Conservation (phyloP, 2,329 filamentous ascomycete genomes). For the Teratosphaeria destructans region DNA sequence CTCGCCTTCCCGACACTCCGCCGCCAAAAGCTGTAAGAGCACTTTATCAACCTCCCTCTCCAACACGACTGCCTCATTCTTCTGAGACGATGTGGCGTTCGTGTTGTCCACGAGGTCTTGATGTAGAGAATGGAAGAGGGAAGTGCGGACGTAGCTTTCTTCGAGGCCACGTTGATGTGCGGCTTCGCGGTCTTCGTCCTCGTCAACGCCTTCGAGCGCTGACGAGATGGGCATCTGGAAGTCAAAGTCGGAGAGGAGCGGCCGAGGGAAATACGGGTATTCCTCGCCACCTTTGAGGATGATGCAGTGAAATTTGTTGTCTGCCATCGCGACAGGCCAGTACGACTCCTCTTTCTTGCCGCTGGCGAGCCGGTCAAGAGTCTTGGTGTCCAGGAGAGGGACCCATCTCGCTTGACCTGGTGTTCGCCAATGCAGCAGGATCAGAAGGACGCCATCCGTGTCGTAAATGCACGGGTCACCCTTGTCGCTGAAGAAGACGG, state of each 20-base stretch:
- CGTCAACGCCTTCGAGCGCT: constrained; percentile 37
- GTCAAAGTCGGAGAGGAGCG: constrained; percentile 83
- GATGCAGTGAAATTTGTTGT: constrained; percentile 93
- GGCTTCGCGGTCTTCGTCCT: constrained; percentile 31
- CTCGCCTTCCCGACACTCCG: constrained; percentile 86
- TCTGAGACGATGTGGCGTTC: constrained; percentile 53
- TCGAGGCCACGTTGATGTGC: constrained; percentile 53
- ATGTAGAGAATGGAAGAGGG: constrained; percentile 61
- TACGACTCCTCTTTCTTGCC: constrained; percentile 84
- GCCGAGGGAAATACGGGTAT: constrained; percentile 86
- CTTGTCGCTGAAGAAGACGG: constrained; percentile 81
- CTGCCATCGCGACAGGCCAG: constrained; percentile 89
- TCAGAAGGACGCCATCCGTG: constrained; percentile 76
- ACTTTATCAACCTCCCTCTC: constrained; percentile 85
- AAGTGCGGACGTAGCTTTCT: constrained; percentile 68
- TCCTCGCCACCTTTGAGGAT: constrained; percentile 93
- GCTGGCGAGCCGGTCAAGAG: constrained; percentile 67
- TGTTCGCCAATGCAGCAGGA: constrained; percentile 81
- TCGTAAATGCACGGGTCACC: constrained; percentile 98
- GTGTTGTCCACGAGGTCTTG: constrained; percentile 63
- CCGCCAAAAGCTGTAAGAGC: constrained; percentile 74
- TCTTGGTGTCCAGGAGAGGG: constrained; percentile 80
- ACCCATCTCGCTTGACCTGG: constrained; percentile 82
- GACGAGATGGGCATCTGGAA: constrained; percentile 69
- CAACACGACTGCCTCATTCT: constrained; percentile 54